Evolutionary conservation across 164 flowering plant genomes (phyloP).

Genomic region (Umbellularia californica): DNA sequence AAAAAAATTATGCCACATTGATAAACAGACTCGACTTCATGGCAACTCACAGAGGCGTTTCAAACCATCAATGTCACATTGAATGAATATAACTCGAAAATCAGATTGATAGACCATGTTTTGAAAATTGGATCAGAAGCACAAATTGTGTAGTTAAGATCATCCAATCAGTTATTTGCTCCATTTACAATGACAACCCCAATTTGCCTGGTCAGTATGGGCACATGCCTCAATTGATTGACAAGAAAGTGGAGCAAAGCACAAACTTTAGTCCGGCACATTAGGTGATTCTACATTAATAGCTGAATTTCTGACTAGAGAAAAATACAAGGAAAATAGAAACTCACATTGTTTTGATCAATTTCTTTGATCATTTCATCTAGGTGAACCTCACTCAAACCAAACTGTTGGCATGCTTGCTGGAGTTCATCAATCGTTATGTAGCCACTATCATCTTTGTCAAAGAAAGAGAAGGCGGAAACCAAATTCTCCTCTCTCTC

Average conservation of each 20-base stretch:
- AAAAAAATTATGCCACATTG: too few species aligned
- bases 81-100: too few species aligned
- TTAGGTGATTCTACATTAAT: too few species aligned
- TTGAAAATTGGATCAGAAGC: too few species aligned
- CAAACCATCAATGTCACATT: too few species aligned
- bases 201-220: background rate
- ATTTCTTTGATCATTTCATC: slow-evolving; percentile 80
- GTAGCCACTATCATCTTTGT: slow-evolving; percentile 88
- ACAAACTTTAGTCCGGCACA: background rate
- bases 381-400: slow-evolving; percentile 63
- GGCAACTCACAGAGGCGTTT: too few species aligned
- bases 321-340: background rate
- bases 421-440: slow-evolving; percentile 87
- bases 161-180: background rate
- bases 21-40: too few species aligned
- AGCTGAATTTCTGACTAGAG: too few species aligned
- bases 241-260: background rate
- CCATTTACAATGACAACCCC: background rate
- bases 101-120: too few species aligned
- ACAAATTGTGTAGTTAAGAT: too few species aligned
- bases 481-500: slow-evolving; percentile 74
- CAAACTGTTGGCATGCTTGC: slow-evolving; percentile 78
- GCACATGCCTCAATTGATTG: too few species aligned
- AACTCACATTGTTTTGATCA: slow-evolving; percentile 77
- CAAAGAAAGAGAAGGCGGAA: slow-evolving; percentile 73